Evolutionary conservation across 768 basidiomycete species (phyloP).

Genomic region (Lentinula edodes): DNA sequence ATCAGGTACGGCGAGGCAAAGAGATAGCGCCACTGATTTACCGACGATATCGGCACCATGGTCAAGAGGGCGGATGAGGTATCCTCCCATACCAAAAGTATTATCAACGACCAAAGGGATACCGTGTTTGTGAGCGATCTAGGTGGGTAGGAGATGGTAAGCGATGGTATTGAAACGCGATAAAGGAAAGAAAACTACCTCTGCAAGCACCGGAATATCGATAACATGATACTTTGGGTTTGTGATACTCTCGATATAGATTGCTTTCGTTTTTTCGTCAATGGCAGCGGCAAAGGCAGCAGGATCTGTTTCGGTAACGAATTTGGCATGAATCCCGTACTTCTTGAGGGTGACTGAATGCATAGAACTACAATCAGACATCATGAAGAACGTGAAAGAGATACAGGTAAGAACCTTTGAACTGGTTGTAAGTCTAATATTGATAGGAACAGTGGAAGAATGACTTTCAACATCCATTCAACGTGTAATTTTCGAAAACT

Average conservation of each 20-base stretch:
- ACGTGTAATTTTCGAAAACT: slow-evolving; percentile 11
- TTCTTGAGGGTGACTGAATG: slow-evolving; percentile 46
- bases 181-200: slow-evolving; percentile 13
- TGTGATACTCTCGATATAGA: slow-evolving; percentile 57
- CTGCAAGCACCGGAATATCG: slow-evolving; percentile 51
- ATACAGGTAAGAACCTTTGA: slow-evolving; percentile 39
- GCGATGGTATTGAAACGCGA: background rate
- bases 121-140: slow-evolving; percentile 55
- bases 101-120: slow-evolving; percentile 66
- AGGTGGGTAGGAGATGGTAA: background rate
- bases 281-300: slow-evolving; percentile 46
- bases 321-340: slow-evolving; percentile 50
- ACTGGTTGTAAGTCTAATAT: slow-evolving; percentile 53
- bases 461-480: background rate
- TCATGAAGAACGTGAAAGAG: background rate
- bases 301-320: slow-evolving; percentile 42
- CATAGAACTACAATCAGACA: background rate
- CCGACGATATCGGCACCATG: slow-evolving; percentile 18
- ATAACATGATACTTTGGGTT: slow-evolving; percentile 57
- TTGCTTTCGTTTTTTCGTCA: slow-evolving; percentile 53
- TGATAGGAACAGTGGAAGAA: background rate
- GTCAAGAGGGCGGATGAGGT: slow-evolving; percentile 14
- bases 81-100: slow-evolving; percentile 51
- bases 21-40: slow-evolving; percentile 17
- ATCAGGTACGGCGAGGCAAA: background rate